Percentiles rank a stretch among this genome's conserved stretches.
phyloP scores from a whole-genome alignment of 495 filamentous ascomycete genomes.

The Podospora anserina region DNA sequence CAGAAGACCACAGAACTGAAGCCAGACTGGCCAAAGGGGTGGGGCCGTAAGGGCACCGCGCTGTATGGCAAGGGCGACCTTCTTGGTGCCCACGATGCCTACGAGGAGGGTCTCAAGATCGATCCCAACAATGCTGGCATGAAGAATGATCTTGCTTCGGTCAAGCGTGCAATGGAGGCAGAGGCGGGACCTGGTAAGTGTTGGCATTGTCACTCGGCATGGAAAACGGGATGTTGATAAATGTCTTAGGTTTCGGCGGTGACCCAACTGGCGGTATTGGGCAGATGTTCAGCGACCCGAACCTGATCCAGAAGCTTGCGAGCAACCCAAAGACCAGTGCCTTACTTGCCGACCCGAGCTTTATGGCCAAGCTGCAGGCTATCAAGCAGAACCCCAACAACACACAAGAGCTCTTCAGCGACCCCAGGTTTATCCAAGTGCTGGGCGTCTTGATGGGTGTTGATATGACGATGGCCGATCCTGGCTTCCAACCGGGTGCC shows the following conservation, averaged over 20 bases:
- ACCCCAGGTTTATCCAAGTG: slow-evolving; percentile 90
- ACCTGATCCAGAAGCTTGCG: slow-evolving; percentile 83
- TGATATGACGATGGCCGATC: slow-evolving; percentile 79
- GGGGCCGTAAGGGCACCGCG: slow-evolving; percentile 87
- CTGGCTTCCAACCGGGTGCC: slow-evolving; percentile 41
- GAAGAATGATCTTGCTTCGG: slow-evolving; percentile 77
- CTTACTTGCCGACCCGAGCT: slow-evolving; percentile 78
- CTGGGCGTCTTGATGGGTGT: slow-evolving; percentile 91
- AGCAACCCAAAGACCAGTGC: slow-evolving; percentile 86
- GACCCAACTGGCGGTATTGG: slow-evolving; percentile 73
- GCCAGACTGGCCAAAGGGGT: slow-evolving; percentile 97
- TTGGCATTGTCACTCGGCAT: neutral
- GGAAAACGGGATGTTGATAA: neutral
- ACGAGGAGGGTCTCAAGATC: slow-evolving; percentile 84
- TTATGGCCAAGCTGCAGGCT: slow-evolving; percentile 85
- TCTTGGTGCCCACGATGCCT: slow-evolving; percentile 79
- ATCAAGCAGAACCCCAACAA: slow-evolving; percentile 76
- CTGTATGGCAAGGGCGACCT: slow-evolving; percentile 84
- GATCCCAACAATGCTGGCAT: slow-evolving; percentile 90
- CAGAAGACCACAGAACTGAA: slow-evolving; percentile 90
- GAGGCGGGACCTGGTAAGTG: slow-evolving; percentile 59
- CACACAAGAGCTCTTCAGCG: slow-evolving; percentile 74
- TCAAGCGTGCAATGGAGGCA: slow-evolving; percentile 86
- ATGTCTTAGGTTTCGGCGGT: slow-evolving; percentile 36
- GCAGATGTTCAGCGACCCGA: slow-evolving; percentile 89